Evolutionary conservation across 345 rosid genomes (phyloP), one percentile per base, ranked within the genome.

Genomic region (Raphanus raphanistrum): DNA sequence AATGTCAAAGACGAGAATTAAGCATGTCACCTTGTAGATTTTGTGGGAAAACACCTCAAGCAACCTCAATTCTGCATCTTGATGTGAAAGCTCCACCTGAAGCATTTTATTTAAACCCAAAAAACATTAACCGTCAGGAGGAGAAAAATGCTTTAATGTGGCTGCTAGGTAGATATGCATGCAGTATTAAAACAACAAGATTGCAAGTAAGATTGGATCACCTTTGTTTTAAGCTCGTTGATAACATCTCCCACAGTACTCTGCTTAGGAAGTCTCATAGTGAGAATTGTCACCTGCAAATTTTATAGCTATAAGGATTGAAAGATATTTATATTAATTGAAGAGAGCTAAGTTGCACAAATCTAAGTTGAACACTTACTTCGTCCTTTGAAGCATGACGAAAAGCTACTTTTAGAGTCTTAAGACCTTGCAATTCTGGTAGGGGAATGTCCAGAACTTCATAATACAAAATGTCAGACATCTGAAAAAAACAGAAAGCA

Each of bases 31-130:
- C 55, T 50, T 50, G 21, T n/a, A 50, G 55, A 50, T 50, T 50
- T 50, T 50, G 55, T 50, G 21, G 21, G 21, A 50, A 50, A n/a
- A 50, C 55, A 50, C 55, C 55, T 50, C 55, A 50, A 50, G 55
- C 55, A 50, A 50, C 55, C 55, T 50, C 21, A 50, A 50, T 50
- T 50, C 55, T 50, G 55, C 55, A 50, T 50, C 55, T 50, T 50
- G 55, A 50, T 50, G 55, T n/a, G 55, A 50, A 50, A 50, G 55
- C 55, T 50, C 55, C 55, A 50, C 55, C 55, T 50, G 55, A 50
- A 50, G 55, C 55, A 50, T n/a, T 45, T n/a, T n/a, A 50, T 50
- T 4, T n/a, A n/a, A n/a, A 50, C 55, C 17, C 2, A 45, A 45
- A 41, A 45, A 45, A 12, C 54, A 13, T 45, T 13, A 45, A 45